These are phyloP conservation scores for Heracleum sosnowskyi DNA, from an alignment of 129 eudicot species.

Conservation along the genomic window DNA sequence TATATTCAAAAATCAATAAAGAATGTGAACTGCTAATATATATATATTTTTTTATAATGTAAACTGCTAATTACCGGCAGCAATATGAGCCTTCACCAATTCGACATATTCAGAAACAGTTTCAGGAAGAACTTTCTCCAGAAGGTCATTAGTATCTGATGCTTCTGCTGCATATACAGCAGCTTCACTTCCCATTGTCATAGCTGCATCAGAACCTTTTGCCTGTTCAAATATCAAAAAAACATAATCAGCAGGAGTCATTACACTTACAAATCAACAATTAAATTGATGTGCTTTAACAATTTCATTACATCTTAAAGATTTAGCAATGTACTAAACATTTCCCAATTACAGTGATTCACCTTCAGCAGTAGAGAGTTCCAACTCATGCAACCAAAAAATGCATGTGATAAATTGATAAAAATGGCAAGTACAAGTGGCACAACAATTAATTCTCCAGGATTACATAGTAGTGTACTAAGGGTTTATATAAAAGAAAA, in stretches of 20 bases:
- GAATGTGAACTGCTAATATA: conserved; percentile 10
- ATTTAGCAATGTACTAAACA: background rate
- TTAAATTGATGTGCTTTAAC: background rate
- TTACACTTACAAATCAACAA: background rate
- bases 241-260: background rate
- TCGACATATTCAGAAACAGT: conserved; percentile 73
- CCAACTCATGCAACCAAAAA: background rate
- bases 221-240: conserved; percentile 30
- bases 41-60: no score
- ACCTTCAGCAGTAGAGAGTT: background rate
- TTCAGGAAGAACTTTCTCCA: conserved; percentile 77
- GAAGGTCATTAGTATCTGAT: conserved; percentile 77
- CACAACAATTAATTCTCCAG: background rate
- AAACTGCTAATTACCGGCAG: conserved; percentile 45
- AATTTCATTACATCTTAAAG: background rate
- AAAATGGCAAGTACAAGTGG: background rate
- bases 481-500: background rate
- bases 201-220: conserved; percentile 95
- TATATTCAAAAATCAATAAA: background rate
- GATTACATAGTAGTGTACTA: background rate
- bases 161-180: conserved; percentile 97
- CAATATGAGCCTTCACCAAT: conserved; percentile 71
- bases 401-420: background rate
- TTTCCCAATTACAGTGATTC: background rate
- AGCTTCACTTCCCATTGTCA: conserved; percentile 86